Conservation (phyloP, 305 asterid species). For the Petunia hybrid region DNA sequence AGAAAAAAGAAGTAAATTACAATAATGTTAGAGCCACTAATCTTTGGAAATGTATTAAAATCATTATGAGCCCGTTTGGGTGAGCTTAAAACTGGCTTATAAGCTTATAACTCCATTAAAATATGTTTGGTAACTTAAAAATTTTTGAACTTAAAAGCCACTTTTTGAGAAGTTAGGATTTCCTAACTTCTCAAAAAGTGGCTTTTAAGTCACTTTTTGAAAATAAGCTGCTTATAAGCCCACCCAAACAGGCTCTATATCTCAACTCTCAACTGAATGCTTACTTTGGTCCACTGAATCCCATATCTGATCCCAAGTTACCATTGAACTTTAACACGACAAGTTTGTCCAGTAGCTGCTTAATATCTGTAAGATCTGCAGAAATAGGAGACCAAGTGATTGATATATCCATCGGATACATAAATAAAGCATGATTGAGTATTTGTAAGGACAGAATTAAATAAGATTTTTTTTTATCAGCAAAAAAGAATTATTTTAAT, state of each 20-base stretch:
- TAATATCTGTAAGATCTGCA: slow-evolving; percentile 64
- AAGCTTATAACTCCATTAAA: too few relatives aligned
- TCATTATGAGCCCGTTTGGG: too few relatives aligned
- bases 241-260: neutral
- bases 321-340: slow-evolving; percentile 76
- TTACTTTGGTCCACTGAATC: slow-evolving; percentile 83
- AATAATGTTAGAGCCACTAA: slow-evolving; percentile 9
- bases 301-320: slow-evolving; percentile 63
- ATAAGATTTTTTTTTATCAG: neutral
- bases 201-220: too few relatives aligned
- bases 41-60: neutral
- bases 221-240: too few relatives aligned
- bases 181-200: too few relatives aligned
- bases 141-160: too few relatives aligned
- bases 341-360: slow-evolving; percentile 83
- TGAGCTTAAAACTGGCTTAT: too few relatives aligned
- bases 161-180: too few relatives aligned
- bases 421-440: slow-evolving; percentile 6
- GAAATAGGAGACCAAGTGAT: slow-evolving; percentile 36
- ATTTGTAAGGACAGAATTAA: slow-evolving; percentile 24
- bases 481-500: neutral
- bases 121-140: too few relatives aligned
- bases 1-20: neutral
- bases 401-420: neutral
- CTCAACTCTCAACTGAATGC: slow-evolving; percentile 44